Conservation (phyloP, 1,139 yeast species). For the Oligophagozyma castellii region DNA sequence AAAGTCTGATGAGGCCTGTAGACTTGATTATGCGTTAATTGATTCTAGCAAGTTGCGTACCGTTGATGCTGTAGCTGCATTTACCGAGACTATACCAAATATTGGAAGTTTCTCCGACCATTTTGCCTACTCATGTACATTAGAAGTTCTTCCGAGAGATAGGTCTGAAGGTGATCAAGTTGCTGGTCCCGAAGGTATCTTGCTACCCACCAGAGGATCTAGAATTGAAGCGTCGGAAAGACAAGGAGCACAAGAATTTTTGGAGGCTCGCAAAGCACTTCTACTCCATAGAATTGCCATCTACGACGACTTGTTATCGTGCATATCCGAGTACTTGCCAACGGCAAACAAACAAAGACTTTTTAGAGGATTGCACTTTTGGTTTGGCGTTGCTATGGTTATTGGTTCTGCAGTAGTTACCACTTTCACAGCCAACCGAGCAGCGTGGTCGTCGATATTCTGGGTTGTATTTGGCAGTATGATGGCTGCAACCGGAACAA, state of each 20-base stretch:
- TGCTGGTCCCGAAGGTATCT: too few relatives aligned
- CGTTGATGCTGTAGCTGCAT: slow-evolving; percentile 48
- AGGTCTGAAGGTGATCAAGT: not conserved
- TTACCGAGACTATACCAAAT: slow-evolving; percentile 52
- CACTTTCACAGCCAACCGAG: slow-evolving; percentile 42
- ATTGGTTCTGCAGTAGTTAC: slow-evolving; percentile 42
- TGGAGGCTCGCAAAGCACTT: slow-evolving; percentile 4
- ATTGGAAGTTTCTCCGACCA: slow-evolving; percentile 80
- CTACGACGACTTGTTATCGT: slow-evolving; percentile 42
- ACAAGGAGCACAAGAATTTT: slow-evolving; percentile 3
- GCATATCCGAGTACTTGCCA: slow-evolving; percentile 41
- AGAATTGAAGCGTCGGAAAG: slow-evolving; percentile 2
- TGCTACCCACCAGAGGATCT: not conserved
- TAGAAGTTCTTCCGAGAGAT: slow-evolving; percentile 22
- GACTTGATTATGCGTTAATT: slow-evolving; percentile 80
- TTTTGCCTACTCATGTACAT: slow-evolving; percentile 66
- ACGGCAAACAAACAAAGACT: slow-evolving; percentile 45
- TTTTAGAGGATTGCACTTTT: slow-evolving; percentile 57
- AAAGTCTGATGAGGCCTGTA: slow-evolving; percentile 60
- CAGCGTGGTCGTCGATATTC: slow-evolving; percentile 48
- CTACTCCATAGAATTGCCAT: slow-evolving; percentile 26
- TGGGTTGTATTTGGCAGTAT: slow-evolving; percentile 39
- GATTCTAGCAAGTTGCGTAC: slow-evolving; percentile 44
- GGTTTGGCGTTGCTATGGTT: slow-evolving; percentile 37
- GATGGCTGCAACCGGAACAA: slow-evolving; percentile 49